Percentiles rank a stretch among this genome's conserved stretches.
These are phyloP conservation scores for Piedraia hortae DNA, from an alignment of 2,329 filamentous ascomycete genomes.

Conservation along the genomic window DNA sequence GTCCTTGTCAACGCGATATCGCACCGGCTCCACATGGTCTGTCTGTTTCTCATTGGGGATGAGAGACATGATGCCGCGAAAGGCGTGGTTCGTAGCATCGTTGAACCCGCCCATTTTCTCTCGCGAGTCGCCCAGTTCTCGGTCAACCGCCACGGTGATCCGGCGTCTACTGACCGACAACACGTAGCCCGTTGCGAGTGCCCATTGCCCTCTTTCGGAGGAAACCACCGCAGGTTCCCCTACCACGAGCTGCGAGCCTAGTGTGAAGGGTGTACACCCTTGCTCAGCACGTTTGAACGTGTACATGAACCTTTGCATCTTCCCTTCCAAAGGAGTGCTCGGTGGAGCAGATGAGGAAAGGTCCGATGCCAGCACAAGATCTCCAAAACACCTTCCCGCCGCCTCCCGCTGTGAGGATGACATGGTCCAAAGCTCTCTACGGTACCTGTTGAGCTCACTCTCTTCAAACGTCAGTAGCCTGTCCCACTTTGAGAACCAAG, in stretches of 20 bases:
- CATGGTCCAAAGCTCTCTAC: slow-evolving; percentile 90
- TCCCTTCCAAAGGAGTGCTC: slow-evolving; percentile 24
- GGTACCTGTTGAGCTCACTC: slow-evolving; percentile 60
- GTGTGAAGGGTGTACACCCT: slow-evolving; percentile 53
- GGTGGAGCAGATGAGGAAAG: slow-evolving; percentile 7
- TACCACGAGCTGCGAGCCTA: slow-evolving; percentile 52
- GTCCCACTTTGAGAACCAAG: slow-evolving; percentile 91
- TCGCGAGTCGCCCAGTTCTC: slow-evolving; percentile 64
- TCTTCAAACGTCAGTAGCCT: slow-evolving; percentile 80
- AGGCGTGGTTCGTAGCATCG: slow-evolving; percentile 49
- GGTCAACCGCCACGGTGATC: slow-evolving; percentile 73
- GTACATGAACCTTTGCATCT: slow-evolving; percentile 81
- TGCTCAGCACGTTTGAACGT: slow-evolving; percentile 37
- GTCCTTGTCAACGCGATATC: slow-evolving; percentile 79
- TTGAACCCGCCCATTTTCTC: slow-evolving; percentile 53
- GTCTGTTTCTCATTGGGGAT: slow-evolving; percentile 20
- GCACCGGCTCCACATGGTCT: background rate
- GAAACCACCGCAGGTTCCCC: slow-evolving; percentile 93
- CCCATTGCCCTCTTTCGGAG: slow-evolving; percentile 84
- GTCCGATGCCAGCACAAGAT: slow-evolving; percentile 44
- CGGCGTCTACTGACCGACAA: slow-evolving; percentile 44
- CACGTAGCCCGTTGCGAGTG: slow-evolving; percentile 75
- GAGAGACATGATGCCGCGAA: slow-evolving; percentile 78
- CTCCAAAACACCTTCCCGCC: slow-evolving; percentile 66
- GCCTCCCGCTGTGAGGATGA: slow-evolving; percentile 66